Percentiles rank a stretch among this genome's conserved stretches.
Evolutionary conservation across 1,139 yeast species (phyloP).

Genomic region (Scheffersomyces segobiensis): DNA sequence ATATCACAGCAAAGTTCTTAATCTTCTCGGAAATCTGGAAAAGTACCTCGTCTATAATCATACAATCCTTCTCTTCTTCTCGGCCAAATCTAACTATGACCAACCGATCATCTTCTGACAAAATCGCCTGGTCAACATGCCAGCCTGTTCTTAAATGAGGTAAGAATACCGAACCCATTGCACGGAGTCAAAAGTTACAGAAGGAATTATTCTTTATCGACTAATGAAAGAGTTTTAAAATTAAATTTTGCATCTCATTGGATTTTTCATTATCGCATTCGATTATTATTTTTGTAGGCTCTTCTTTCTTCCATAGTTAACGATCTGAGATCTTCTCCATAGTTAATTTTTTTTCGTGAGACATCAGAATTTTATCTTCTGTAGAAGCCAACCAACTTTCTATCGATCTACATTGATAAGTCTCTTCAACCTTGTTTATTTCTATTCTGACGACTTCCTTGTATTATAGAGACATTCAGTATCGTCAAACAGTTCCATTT

Average conservation of each 20-base stretch:
- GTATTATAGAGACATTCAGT: background rate
- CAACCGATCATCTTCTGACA: constrained; percentile 78
- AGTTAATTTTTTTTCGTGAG: background rate
- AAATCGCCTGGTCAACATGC: constrained; percentile 97
- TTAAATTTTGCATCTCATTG: background rate
- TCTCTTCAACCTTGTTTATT: background rate
- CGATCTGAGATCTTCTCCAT: background rate
- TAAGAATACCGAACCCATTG: constrained; percentile 82
- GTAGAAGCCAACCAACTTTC: background rate
- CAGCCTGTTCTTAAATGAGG: constrained; percentile 86
- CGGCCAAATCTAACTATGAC: constrained; percentile 89
- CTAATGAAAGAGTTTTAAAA: background rate
- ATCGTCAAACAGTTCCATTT: background rate
- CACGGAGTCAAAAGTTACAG: background rate
- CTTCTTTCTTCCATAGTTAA: background rate
- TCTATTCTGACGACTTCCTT: background rate
- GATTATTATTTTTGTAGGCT: background rate
- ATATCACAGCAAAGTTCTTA: constrained; percentile 83
- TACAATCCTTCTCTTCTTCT: constrained; percentile 74
- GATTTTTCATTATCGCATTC: background rate
- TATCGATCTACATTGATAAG: background rate
- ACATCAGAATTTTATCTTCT: background rate
- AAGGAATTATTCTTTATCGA: no score
- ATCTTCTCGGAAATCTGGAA: constrained; percentile 81
- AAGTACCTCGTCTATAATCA: constrained; percentile 87